Evolutionary conservation across 106 monocot species (phyloP), one percentile per base, ranked within the genome.

Genomic region (Phalaenopsis aphrodite): DNA sequence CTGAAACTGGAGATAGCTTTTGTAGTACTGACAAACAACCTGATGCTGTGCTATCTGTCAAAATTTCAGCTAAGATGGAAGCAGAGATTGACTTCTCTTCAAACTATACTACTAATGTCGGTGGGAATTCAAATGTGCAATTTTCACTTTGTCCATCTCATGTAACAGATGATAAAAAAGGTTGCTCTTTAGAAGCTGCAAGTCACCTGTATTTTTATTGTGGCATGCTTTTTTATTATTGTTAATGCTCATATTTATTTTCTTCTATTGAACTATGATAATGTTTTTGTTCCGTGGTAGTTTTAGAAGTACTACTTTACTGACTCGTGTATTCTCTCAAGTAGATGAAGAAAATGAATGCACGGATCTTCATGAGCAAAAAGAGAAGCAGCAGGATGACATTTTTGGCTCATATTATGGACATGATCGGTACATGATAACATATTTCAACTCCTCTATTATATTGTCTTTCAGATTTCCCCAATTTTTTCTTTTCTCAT

Each of bases 181-280:
- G 90, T 90, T 77, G 49, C 37, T 72, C 75, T 75, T 21, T 77
- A 65, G 49, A 76, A 39, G 15, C 39, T 69, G 12, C 39, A 69
- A 69, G 18, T 9, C 14, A 38, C 69, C 39, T 39, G 5, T 8
- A 4, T 43, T 39, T 43, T 79, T 11, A 1, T 79, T 11, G 0
- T n/a, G 38, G 17, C 66, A 14, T 77, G 16, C 8, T 78, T 73
- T 52, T 30, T 79, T 83, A 56, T 5, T 45, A 42, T 55, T 19
- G 19, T 23, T 41, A 36, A 24, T 57, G 42, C 58, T 39, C 71
- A 19, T 18, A 19, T 4, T 41, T 78, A 7, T 45, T 75, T n/a
- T 37, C 19, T 77, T 77, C 8, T 55, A 16, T 65, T 2, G 24
- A 65, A 24, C 64, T 24, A 65, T 65, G 9, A 24, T 23, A 65